phyloP scores from a whole-genome alignment of 108 stramenopile genomes.

The Mayamaea pseudoterrestris region DNA sequence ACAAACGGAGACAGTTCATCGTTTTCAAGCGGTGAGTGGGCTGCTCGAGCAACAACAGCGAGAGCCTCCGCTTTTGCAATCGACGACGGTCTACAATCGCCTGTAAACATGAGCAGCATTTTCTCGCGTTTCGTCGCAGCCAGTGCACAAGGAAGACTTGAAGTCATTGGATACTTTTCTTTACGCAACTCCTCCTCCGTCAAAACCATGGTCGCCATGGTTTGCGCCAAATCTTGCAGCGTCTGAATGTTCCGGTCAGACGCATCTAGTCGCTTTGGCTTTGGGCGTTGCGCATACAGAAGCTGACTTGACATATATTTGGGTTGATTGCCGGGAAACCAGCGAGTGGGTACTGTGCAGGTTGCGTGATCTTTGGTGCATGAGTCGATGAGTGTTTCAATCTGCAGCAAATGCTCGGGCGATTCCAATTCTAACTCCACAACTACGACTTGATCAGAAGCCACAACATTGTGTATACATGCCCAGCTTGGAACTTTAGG shows the following conservation, averaged over 20 bases:
- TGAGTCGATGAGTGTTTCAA: neutral
- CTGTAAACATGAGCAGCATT: constrained; percentile 1
- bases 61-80: constrained; percentile 15
- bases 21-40: neutral
- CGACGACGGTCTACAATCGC: no score
- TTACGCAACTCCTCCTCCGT: constrained; percentile 3
- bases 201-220: neutral
- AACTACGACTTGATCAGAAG: constrained; percentile 34
- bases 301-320: neutral
- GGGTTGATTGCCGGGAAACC: neutral
- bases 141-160: constrained; percentile 11
- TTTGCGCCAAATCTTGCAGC: neutral
- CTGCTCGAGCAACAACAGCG: neutral
- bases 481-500: constrained; percentile 51
- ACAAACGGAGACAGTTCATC: neutral
- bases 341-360: constrained; percentile 1
- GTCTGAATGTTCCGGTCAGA: neutral
- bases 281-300: neutral
- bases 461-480: constrained; percentile 40
- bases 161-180: constrained; percentile 21
- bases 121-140: constrained; percentile 9
- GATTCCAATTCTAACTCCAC: constrained; percentile 23
- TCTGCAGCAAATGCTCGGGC: neutral
- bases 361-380: neutral
- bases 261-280: neutral